A percentile compares a stretch with the other conserved stretches of the same genome.
phyloP scores from a whole-genome alignment of 2,329 filamentous ascomycete genomes.

The Talaromyces sp. region DNA sequence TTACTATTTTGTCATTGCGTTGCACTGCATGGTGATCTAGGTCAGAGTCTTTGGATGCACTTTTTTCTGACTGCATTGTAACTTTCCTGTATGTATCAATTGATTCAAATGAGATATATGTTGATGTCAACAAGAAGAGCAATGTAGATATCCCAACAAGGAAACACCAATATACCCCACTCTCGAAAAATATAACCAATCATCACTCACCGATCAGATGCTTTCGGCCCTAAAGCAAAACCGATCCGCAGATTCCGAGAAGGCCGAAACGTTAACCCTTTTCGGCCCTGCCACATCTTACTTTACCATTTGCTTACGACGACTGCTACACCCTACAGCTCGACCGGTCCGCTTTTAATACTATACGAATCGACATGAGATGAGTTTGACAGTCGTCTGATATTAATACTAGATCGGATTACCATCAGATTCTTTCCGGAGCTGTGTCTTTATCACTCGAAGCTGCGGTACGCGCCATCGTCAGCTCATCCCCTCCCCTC shows the following conservation, averaged over 20 bases:
- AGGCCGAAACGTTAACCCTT: slow-evolving; percentile 1
- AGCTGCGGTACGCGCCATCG: neutral
- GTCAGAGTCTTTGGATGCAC: neutral
- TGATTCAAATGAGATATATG: neutral
- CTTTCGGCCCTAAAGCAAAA: neutral
- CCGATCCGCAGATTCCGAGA: neutral
- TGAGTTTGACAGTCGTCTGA: neutral
- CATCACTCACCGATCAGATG: neutral
- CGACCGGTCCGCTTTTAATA: neutral
- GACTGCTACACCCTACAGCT: neutral
- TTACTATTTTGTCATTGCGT: slow-evolving; percentile 21
- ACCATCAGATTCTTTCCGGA: neutral
- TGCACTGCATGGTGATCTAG: neutral
- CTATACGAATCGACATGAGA: neutral
- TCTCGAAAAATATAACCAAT: neutral
- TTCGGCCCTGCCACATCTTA: neutral
- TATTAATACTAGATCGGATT: neutral
- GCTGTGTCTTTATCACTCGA: neutral
- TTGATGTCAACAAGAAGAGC: neutral
- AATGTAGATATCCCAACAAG: neutral
- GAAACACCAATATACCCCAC: neutral
- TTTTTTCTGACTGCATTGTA: neutral
- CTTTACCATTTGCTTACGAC: neutral
- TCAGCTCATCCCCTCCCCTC: neutral
- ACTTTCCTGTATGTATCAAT: neutral